Conservation (phyloP, 257 asterid genomes). For the Nicotiana tabacum region DNA sequence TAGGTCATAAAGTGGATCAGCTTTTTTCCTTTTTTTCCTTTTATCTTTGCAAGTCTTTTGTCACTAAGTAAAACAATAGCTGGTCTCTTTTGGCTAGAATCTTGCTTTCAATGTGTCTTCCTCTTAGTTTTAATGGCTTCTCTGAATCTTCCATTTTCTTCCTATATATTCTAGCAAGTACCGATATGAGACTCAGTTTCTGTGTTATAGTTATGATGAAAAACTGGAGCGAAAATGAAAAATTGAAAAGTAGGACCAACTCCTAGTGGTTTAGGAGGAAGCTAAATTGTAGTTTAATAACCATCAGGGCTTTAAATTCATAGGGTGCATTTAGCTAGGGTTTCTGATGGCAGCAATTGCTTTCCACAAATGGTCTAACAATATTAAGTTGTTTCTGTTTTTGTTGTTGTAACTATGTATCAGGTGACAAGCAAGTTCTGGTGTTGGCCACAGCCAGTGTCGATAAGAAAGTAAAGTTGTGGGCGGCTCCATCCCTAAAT, state of each 20-base stretch:
- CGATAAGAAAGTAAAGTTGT: constrained; percentile 91
- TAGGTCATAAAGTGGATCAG: neutral
- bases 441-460: constrained; percentile 73
- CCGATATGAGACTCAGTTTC: neutral
- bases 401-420: neutral
- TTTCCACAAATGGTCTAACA: neutral
- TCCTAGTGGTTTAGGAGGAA: neutral
- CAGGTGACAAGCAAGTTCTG: constrained; percentile 49
- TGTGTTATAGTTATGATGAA: neutral
- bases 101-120: neutral
- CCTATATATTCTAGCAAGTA: neutral
- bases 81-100: neutral
- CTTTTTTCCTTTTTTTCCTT: neutral
- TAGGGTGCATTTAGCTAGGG: neutral
- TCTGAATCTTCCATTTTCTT: neutral
- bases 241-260: neutral
- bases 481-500: constrained; percentile 64
- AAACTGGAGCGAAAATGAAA: neutral
- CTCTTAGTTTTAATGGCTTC: neutral
- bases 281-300: neutral
- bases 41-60: neutral
- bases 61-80: neutral
- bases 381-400: neutral
- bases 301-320: neutral
- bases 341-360: neutral